Conservation (phyloP, 2,329 filamentous ascomycete species). For the Claviceps spartinae region DNA sequence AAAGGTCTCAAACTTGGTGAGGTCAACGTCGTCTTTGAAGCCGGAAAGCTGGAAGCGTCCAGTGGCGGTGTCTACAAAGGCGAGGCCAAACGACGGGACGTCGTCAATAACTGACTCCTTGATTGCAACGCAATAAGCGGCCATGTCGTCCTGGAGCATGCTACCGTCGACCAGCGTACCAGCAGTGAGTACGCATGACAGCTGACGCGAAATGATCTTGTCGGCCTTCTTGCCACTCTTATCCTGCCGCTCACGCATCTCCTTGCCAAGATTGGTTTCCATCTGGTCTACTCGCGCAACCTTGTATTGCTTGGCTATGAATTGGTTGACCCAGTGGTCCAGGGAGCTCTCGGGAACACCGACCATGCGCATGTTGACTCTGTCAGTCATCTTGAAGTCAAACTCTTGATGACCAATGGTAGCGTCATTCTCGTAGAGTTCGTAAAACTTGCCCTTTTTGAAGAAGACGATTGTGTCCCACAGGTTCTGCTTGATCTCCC, state of each 20-base stretch:
- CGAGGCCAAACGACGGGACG: conserved; percentile 73
- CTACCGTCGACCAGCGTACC: conserved; percentile 89
- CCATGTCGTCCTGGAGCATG: conserved; percentile 97
- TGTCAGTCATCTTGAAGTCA: conserved; percentile 91
- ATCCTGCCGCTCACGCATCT: conserved; percentile 88
- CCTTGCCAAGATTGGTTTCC: conserved; percentile 89
- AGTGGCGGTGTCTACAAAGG: conserved; percentile 90
- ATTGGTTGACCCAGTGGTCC: conserved; percentile 96
- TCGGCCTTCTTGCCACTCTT: conserved; percentile 59
- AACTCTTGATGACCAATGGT: conserved; percentile 94
- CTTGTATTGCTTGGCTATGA: conserved; percentile 95
- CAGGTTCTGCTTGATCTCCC: conserved; percentile 97
- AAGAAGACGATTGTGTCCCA: conserved; percentile 98
- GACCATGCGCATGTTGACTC: conserved; percentile 99
- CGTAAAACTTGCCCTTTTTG: conserved; percentile 99
- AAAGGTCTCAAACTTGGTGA: conserved; percentile 95
- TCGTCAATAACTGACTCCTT: conserved; percentile 67
- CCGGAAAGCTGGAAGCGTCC: conserved; percentile 90
- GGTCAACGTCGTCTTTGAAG: conserved; percentile 80
- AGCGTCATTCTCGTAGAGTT: conserved; percentile 94
- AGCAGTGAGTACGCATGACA: conserved; percentile 79
- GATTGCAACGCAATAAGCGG: conserved; percentile 89
- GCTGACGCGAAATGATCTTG: conserved; percentile 83
- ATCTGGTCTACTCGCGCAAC: conserved; percentile 94
- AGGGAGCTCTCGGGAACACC: conserved; percentile 91